Base-by-base conservation (phyloP, 192 early-diverging fungal species). In the Ambispora gerdemannii region DNA sequence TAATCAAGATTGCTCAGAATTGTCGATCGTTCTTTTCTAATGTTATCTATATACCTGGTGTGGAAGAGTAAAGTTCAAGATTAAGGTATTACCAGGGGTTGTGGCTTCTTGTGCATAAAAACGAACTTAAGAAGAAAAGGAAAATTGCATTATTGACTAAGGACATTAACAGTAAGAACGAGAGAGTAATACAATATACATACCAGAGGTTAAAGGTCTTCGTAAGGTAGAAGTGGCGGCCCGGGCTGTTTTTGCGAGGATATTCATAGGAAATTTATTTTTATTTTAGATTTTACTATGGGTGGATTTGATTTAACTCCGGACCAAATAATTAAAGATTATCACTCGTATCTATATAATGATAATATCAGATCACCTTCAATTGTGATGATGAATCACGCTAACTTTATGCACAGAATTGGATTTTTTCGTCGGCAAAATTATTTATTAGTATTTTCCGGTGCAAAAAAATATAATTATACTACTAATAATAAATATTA, bases 41-140 rank as follows among this genome's bases (percentile, higher is more conserved):
- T 17, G 15, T 33, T 62, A 11, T 31, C 28, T 50, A 50, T 4
- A n/a, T 28, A 91, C 89, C 87, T 95, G 84, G 82, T 97, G 95
- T 35, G 96, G 96, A 27, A 92, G 83, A 30, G 84, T 92, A 84
- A 98, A 93, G 80, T 86, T 96, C 71, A 98, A 77, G 56, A 87
- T 82, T 60, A 98, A 86, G 2, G 17, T 59, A 84, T 91, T 91
- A 59, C 87, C 87, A 61, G 83, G 75, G 13, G 83, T 51, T 49
- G 82, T 69, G n/a, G 93, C 86, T 75, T 94, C 94, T 50, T 91
- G 84, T 64, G 93, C 93, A 77, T 94, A 95, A 65, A 80, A 78
- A 73, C 93, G 93, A 74, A 74, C 86, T 87, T 70, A 7, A 73
- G 50, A 63, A 22, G 49, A 72, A 71, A 60, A n/a, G 30, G 31